Conservation (phyloP, 257 asterid genomes). For the Voacanga thouarsii region DNA sequence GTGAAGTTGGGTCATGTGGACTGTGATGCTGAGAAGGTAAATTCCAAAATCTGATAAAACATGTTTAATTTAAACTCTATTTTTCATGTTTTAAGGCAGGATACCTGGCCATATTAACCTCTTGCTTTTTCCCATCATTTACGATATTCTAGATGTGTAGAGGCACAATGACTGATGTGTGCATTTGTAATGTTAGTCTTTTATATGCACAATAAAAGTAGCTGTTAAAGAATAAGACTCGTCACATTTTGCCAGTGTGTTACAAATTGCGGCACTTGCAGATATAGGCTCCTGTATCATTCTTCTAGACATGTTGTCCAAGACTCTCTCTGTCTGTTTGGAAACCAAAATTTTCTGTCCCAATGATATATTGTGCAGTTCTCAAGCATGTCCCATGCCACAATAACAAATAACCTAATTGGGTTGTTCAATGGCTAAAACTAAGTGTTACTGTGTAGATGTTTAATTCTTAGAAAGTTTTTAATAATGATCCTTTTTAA, state of each 20-base stretch:
- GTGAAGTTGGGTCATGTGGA: conserved; percentile 97
- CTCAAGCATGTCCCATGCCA: not conserved
- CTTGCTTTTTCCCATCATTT: not conserved
- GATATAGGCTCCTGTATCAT: not conserved
- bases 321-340: not conserved
- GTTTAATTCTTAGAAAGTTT: not conserved
- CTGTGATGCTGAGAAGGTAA: conserved; percentile 89
- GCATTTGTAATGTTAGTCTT: not conserved
- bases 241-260: not conserved
- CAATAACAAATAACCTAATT: not conserved
- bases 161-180: not conserved
- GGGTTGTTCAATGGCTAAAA: not conserved
- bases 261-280: not conserved
- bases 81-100: not conserved
- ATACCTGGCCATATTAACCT: not conserved
- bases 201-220: not conserved
- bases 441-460: not conserved
- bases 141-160: not conserved
- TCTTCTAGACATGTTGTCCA: not conserved
- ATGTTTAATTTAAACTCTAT: not conserved
- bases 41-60: conserved; percentile 16
- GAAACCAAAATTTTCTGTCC: not conserved
- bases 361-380: not conserved
- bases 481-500: not conserved
- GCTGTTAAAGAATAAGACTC: not conserved